Conservation (phyloP, 768 basidiomycete genomes). For the Phanerochaete sordida region DNA sequence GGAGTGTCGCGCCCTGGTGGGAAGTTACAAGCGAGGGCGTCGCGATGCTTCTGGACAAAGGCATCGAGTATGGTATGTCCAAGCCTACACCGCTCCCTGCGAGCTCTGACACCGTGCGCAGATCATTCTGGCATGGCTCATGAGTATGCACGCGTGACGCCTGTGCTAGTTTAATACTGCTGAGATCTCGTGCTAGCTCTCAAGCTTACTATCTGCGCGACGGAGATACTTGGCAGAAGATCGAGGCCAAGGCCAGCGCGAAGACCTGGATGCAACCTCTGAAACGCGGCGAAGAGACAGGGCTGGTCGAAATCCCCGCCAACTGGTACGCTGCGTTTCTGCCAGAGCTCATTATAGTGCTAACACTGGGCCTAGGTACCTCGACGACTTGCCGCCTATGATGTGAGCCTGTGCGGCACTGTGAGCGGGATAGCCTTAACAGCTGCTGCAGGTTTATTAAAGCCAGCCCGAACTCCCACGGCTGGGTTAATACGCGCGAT, state of each 20-base stretch:
- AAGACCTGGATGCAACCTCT: constrained; percentile 76
- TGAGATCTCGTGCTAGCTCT: constrained; percentile 34
- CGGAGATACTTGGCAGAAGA: constrained; percentile 70
- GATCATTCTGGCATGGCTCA: constrained; percentile 60
- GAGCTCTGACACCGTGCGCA: constrained; percentile 16
- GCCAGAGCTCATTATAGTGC: background rate
- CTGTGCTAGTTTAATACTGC: background rate
- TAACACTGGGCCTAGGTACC: constrained; percentile 38
- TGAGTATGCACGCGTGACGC: constrained; percentile 33
- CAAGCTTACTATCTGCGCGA: constrained; percentile 68
- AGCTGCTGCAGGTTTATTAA: constrained; percentile 61
- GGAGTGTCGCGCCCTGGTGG: constrained; percentile 79
- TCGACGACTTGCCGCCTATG: constrained; percentile 75
- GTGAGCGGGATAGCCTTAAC: background rate
- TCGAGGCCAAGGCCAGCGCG: constrained; percentile 57
- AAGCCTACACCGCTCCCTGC: background rate
- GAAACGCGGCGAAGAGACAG: constrained; percentile 57
- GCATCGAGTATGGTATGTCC: constrained; percentile 63
- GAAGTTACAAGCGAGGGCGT: constrained; percentile 69
- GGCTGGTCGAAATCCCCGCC: constrained; percentile 60
- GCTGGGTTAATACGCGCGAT: constrained; percentile 59
- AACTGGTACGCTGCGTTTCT: constrained; percentile 48
- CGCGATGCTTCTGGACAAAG: constrained; percentile 61
- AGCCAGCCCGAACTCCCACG: constrained; percentile 63
- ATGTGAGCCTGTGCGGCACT: constrained; percentile 37